Evolutionary conservation across 768 basidiomycete genomes (phyloP).

Genomic region (Russula sp.): DNA sequence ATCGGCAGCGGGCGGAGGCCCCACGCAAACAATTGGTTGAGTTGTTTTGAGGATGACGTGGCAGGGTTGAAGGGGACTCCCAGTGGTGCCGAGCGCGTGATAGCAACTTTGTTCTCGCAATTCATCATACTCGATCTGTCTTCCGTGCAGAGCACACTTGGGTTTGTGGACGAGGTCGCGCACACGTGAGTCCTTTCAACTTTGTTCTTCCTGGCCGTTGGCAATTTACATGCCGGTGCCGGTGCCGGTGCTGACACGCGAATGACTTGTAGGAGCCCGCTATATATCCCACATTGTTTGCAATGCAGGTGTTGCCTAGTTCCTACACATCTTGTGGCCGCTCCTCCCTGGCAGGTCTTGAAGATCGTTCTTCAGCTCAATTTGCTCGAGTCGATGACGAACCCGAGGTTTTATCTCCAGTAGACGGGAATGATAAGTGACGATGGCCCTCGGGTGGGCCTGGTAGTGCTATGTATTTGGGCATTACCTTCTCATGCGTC

Average conservation of each 20-base stretch:
- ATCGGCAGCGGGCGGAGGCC: conserved; percentile 48
- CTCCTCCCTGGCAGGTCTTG: conserved; percentile 38
- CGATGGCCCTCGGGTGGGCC: conserved; percentile 69
- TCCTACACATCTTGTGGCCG: conserved; percentile 46
- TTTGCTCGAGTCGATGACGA: conserved; percentile 42
- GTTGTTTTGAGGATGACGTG: conserved; percentile 50
- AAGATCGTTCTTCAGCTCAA: conserved; percentile 21
- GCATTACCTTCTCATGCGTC: conserved; percentile 67
- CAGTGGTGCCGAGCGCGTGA: conserved; percentile 45
- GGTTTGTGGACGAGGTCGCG: conserved; percentile 49
- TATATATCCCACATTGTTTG: conserved; percentile 76
- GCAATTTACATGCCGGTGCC: too few relatives aligned
- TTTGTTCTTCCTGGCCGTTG: not conserved
- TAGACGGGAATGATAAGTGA: conserved; percentile 47
- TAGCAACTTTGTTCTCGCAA: conserved; percentile 48
- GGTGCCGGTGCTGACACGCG: not conserved
- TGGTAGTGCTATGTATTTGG: conserved; percentile 86
- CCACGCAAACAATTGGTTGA: conserved; percentile 49
- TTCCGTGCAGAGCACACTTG: conserved; percentile 49
- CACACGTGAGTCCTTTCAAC: conserved; percentile 39
- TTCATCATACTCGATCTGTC: conserved; percentile 61
- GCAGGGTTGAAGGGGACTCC: conserved; percentile 29
- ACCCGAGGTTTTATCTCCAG: conserved; percentile 54
- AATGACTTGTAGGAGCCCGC: conserved; percentile 49
- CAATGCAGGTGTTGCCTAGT: conserved; percentile 70